phyloP scores from a whole-genome alignment of 2,329 filamentous ascomycete species.

The Fusarium globosum region DNA sequence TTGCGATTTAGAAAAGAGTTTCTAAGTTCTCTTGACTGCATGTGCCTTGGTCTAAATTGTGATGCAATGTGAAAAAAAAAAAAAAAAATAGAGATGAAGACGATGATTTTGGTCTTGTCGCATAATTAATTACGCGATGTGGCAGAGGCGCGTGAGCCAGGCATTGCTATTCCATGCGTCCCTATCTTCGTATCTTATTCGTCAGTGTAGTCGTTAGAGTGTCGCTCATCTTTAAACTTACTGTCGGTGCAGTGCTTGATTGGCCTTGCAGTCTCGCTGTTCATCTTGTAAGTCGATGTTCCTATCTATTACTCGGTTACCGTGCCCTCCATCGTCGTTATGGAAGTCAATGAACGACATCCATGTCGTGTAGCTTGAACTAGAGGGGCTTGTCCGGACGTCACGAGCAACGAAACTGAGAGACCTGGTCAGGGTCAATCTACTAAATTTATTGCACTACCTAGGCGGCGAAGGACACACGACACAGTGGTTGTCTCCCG shows the following conservation, averaged over 20 bases:
- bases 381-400: not conserved
- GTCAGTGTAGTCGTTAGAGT: rapidly evolving
- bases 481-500: too few relatives aligned
- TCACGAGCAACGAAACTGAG: not conserved
- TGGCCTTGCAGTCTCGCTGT: not conserved
- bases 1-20: not conserved
- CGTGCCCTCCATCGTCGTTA: not conserved
- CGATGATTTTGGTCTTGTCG: too few relatives aligned
- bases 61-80: too few relatives aligned
- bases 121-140: rapidly evolving
- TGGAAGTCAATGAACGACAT: not conserved
- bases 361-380: not conserved
- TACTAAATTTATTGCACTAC: not conserved
- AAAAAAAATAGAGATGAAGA: too few relatives aligned
- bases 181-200: too few relatives aligned
- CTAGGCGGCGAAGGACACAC: not conserved
- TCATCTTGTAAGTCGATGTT: not conserved
- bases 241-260: not conserved
- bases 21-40: rapidly evolving
- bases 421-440: not conserved
- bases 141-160: too few relatives aligned
- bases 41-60: too few relatives aligned
- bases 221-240: too few relatives aligned
- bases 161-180: too few relatives aligned
- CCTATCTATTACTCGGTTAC: not conserved